A percentile compares a stretch with the other conserved stretches of the same genome.
These are phyloP conservation scores for Aspergillaceae sp. DNA, from an alignment of 2,329 filamentous ascomycete species.

Conservation along the genomic window DNA sequence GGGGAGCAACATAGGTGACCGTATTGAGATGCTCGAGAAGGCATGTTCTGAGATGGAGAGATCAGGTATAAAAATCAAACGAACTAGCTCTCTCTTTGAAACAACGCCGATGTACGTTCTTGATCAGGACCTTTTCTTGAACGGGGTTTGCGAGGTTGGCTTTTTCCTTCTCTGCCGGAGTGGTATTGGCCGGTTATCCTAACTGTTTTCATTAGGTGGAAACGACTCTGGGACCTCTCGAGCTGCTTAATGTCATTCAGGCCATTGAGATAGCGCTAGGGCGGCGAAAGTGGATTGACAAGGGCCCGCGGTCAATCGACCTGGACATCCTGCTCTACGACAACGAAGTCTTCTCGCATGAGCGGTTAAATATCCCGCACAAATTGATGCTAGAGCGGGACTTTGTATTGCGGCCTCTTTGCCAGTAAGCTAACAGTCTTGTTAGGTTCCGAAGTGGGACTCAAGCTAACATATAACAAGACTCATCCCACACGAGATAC, in stretches of 20 bases:
- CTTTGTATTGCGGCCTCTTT: constrained; percentile 82
- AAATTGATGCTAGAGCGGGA: constrained; percentile 78
- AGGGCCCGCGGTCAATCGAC: constrained; percentile 90
- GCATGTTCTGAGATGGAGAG: constrained; percentile 71
- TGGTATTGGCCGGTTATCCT: constrained; percentile 5
- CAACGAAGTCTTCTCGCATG: constrained; percentile 54
- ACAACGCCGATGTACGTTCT: constrained; percentile 94
- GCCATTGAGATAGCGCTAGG: constrained; percentile 73
- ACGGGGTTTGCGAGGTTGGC: constrained; percentile 82
- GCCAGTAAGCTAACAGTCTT: constrained; percentile 32
- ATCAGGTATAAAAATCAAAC: constrained; percentile 61
- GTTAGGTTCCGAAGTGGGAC: background rate
- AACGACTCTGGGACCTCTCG: constrained; percentile 65
- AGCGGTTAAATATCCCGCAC: constrained; percentile 77
- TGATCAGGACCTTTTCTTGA: constrained; percentile 81
- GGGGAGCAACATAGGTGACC: constrained; percentile 85
- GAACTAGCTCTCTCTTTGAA: constrained; percentile 86
- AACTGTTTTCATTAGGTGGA: constrained; percentile 53
- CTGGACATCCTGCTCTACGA: constrained; percentile 85
- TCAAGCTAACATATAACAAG: constrained; percentile 18
- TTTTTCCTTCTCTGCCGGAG: background rate
- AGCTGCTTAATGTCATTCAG: constrained; percentile 72
- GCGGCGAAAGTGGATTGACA: constrained; percentile 76
- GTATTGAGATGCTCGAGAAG: constrained; percentile 72
- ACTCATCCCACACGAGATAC: constrained; percentile 33